Evolutionary conservation across 1,139 yeast species (phyloP).

Genomic region (Pichia sorboxylosa): DNA sequence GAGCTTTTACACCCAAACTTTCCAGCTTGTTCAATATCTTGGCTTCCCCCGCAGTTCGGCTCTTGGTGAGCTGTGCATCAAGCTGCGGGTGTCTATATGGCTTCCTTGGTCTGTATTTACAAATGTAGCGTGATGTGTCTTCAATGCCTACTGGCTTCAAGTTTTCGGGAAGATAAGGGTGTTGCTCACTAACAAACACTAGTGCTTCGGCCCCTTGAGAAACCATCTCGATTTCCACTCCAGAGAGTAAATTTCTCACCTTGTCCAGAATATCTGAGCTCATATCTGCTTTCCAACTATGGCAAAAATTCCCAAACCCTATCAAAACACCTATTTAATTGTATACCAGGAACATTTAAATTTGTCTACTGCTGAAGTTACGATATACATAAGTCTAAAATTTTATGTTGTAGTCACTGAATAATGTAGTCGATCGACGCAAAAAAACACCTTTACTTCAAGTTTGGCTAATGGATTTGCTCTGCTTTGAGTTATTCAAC

Average conservation of each 20-base stretch:
- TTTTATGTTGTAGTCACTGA: too few species aligned
- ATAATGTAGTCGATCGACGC: too few species aligned
- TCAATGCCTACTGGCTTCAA: conserved; percentile 20
- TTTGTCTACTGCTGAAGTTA: too few species aligned
- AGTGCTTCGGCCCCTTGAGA: conserved; percentile 97
- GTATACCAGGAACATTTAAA: too few species aligned
- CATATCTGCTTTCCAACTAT: conserved; percentile 26
- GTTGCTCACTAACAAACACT: conserved; percentile 51
- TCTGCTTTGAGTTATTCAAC: too few species aligned
- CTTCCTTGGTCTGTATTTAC: conserved; percentile 83
- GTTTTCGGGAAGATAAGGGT: conserved; percentile 44
- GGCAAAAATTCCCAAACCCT: too few species aligned
- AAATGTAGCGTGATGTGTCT: conserved; percentile 35
- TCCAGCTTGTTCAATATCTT: conserved; percentile 56
- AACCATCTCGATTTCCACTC: conserved; percentile 40
- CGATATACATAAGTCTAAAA: too few species aligned
- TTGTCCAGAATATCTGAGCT: conserved; percentile 31
- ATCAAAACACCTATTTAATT: too few species aligned
- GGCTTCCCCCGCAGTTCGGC: conserved; percentile 77
- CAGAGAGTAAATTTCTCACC: conserved; percentile 34
- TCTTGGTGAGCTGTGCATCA: conserved; percentile 65
- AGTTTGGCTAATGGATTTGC: too few species aligned
- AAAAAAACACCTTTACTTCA: too few species aligned
- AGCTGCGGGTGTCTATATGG: conserved; percentile 79
- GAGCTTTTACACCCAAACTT: conserved; percentile 49